Conservation (phyloP, 1,284 basidiomycete species). For the Schizophyllum amplum region DNA sequence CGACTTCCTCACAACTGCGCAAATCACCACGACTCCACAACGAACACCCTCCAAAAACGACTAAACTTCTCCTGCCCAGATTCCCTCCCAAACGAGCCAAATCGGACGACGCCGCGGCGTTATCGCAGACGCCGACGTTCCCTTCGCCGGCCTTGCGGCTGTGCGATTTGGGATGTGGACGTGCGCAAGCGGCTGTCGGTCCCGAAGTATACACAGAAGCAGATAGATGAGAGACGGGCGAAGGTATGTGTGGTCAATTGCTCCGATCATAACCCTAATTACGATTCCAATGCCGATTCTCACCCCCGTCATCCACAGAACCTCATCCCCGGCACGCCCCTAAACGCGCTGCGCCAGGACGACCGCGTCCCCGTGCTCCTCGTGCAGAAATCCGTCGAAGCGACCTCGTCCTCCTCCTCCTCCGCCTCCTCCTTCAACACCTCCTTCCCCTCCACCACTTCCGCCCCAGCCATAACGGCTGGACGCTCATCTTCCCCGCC, state of each 20-base stretch:
- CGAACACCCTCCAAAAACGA: neutral
- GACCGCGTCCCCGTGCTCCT: conserved; percentile 77
- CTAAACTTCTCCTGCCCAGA: conserved; percentile 27
- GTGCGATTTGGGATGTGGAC: conserved; percentile 64
- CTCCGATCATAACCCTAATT: neutral
- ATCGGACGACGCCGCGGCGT: conserved; percentile 31
- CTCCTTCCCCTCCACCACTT: neutral
- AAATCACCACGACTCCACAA: too few species aligned
- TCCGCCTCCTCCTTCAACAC: conserved; percentile 9
- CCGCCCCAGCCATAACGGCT: conserved; percentile 62
- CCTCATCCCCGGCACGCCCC: conserved; percentile 65
- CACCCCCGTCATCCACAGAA: conserved; percentile 33
- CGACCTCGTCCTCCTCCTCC: conserved; percentile 20
- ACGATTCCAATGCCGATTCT: too few species aligned
- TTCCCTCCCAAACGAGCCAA: conserved; percentile 67
- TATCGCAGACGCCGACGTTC: conserved; percentile 27
- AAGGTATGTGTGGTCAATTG: conserved; percentile 37
- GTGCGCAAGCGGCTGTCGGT: conserved; percentile 43
- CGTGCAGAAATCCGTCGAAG: conserved; percentile 68
- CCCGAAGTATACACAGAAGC: conserved; percentile 74
- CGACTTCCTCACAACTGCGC: too few species aligned
- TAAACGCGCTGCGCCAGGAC: conserved; percentile 63
- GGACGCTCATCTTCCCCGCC: conserved; percentile 75
- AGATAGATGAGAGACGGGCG: conserved; percentile 72
- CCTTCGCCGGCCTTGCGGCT: conserved; percentile 55